Evolutionary conservation across 805 yeast species (phyloP).

Genomic region (Saccharomyces paradoxus): DNA sequence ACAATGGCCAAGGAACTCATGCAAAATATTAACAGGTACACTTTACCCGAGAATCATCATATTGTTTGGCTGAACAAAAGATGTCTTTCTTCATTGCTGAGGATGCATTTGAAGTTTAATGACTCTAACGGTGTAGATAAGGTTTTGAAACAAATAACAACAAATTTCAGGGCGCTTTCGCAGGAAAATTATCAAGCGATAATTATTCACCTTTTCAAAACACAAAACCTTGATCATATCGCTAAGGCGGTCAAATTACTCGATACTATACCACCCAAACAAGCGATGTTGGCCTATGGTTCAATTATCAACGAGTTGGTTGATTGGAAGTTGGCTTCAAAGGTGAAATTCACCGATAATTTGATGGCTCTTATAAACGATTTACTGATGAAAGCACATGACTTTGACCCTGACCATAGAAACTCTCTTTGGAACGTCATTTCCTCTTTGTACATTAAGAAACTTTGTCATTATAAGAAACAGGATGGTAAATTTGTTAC

Average conservation of each 20-base stretch:
- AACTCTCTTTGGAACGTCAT: constrained; percentile 19
- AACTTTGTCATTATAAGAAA: constrained; percentile 7
- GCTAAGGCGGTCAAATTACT: constrained; percentile 18
- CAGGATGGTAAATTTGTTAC: background rate
- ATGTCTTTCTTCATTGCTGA: constrained; percentile 17
- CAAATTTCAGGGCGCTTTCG: constrained; percentile 14
- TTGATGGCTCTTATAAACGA: constrained; percentile 12
- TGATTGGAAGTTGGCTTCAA: constrained; percentile 11
- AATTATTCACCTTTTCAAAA: constrained; percentile 13
- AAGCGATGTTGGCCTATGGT: constrained; percentile 13
- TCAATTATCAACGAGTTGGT: constrained; percentile 15
- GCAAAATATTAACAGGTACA: constrained; percentile 14
- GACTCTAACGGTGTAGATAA: constrained; percentile 25
- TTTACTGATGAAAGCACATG: constrained; percentile 16
- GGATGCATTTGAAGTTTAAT: constrained; percentile 23
- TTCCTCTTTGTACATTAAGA: constrained; percentile 20
- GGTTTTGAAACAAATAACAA: constrained; percentile 17
- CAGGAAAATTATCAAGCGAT: constrained; percentile 19
- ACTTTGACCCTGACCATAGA: constrained; percentile 15
- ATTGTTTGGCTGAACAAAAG: constrained; percentile 15
- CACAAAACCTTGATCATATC: constrained; percentile 11
- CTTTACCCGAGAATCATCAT: constrained; percentile 12
- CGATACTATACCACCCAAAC: constrained; percentile 10
- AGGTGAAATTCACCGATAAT: constrained; percentile 4
- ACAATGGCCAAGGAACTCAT: constrained; percentile 14